A percentile compares a stretch with the other conserved stretches of the same genome.
Evolutionary conservation across 1,284 basidiomycete genomes (phyloP).

Genomic region (Trametes hirsuta): DNA sequence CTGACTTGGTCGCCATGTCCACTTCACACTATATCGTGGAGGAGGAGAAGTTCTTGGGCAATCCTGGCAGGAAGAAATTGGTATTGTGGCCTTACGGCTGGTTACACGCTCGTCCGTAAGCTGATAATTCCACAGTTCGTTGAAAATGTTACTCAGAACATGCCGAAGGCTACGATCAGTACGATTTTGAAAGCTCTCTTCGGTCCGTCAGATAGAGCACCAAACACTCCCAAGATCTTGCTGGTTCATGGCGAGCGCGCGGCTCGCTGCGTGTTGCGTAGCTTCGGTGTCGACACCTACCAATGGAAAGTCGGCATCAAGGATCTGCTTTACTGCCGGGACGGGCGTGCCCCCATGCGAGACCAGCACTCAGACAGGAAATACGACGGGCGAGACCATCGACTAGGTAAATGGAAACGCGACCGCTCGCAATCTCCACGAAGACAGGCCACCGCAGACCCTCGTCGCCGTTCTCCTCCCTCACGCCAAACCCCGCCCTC

Average conservation of each 20-base stretch:
- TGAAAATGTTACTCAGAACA: slow-evolving; percentile 13
- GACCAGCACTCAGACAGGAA: neutral
- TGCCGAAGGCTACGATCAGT: slow-evolving; percentile 10
- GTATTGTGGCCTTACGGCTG: slow-evolving; percentile 9
- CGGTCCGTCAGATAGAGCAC: neutral
- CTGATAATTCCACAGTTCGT: slow-evolving; percentile 3
- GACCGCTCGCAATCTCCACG: slow-evolving; percentile 32
- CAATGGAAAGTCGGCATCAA: slow-evolving; percentile 30
- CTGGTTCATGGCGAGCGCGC: slow-evolving; percentile 33
- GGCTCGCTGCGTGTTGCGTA: slow-evolving; percentile 24
- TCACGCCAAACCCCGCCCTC: slow-evolving; percentile 7
- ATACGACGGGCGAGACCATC: neutral
- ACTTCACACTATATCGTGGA: slow-evolving; percentile 31
- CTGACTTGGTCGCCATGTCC: slow-evolving; percentile 18
- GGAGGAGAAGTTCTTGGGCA: slow-evolving; percentile 30
- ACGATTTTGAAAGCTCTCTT: slow-evolving; percentile 25
- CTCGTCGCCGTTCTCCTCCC: slow-evolving; percentile 24
- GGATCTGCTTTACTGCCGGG: slow-evolving; percentile 24
- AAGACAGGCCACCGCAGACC: slow-evolving; percentile 6
- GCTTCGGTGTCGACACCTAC: slow-evolving; percentile 30
- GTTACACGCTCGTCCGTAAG: neutral
- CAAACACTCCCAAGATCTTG: slow-evolving; percentile 26
- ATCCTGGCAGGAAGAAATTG: slow-evolving; percentile 25
- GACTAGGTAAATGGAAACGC: slow-evolving; percentile 11
- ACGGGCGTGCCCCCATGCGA: neutral